Base-by-base conservation (phyloP, 1,284 basidiomycete species). In the Neotropicomus parvogracilis region DNA sequence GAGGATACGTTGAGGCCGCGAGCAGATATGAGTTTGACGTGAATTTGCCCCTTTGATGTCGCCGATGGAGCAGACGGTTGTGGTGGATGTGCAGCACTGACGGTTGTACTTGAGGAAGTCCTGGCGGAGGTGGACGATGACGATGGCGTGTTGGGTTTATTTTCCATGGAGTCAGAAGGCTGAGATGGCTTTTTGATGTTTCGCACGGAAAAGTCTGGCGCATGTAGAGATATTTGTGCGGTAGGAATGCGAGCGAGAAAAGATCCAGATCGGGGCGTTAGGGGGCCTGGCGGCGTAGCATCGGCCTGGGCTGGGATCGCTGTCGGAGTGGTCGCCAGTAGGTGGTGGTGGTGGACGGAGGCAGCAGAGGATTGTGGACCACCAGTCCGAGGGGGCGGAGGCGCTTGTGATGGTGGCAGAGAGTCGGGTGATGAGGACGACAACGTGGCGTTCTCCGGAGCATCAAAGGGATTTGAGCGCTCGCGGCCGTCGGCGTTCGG, bases 1-100 rank as follows among this genome's bases (percentile, higher is more conserved):
- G 83, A 77, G 32, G 77, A 75, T 39, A 91, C 85, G 56, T 85
- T 84, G 64, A 99, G 83, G n/a, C 82, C 82, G 49, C 92, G 83
- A 5, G 91, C 97, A 53, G 88, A 84, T 67, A 99, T 91, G 66
- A 99, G 82, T 72, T 97, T 97, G 71, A 99, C 87, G 59, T 92
- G 91, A 48, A 99, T 85, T 73, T 86, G 91, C 60, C 86, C 97
- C 66, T 75, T 83, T 54, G 83, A 82, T 7, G 72, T 64, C 42
- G 68, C 62, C 16, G 72, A 60, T 43, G 70, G 62, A 16, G 72
- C 58, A 10, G 64, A 55, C 31, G 63, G 59, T 26, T 59, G 59
- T 49, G 70, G 27, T 46, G 71, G 44, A 53, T 66, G 55, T 43
- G 67, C 47, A 47, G 68, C 44, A 36, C 59, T 43, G 33, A 56